Percentiles rank a stretch among this genome's conserved stretches.
Conservation (phyloP, 208 protist genomes). For the Crithidia acanthocephali region DNA sequence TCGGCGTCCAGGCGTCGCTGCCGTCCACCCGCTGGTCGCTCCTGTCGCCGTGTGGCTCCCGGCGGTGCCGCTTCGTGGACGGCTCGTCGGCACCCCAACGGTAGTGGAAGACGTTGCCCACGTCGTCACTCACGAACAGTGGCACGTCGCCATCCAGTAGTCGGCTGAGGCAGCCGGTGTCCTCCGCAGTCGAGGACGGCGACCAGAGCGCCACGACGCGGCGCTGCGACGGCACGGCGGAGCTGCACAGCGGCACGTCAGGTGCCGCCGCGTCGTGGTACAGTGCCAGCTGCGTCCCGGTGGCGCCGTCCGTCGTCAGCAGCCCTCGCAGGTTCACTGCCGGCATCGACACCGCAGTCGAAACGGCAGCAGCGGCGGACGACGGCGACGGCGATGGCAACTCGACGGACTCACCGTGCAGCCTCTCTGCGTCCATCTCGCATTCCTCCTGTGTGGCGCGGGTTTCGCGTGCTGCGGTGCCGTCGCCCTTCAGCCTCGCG, state of each 20-base stretch:
- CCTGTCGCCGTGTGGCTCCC: background rate
- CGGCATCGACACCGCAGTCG: background rate
- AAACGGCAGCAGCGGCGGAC: background rate
- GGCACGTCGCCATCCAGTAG: background rate
- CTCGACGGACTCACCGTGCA: no score
- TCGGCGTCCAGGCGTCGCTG: slow-evolving; percentile 30
- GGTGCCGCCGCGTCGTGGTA: slow-evolving; percentile 12
- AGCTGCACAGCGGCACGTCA: slow-evolving; percentile 5
- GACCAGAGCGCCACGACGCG: slow-evolving; percentile 31
- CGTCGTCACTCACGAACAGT: slow-evolving; percentile 40
- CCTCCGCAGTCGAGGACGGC: slow-evolving; percentile 2
- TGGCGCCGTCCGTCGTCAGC: slow-evolving; percentile 44
- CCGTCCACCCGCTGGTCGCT: no score
- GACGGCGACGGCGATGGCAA: slow-evolving; percentile 8
- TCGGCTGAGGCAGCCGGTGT: background rate
- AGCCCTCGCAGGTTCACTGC: slow-evolving; percentile 36
- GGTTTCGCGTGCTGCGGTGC: slow-evolving; percentile 28
- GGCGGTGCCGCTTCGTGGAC: slow-evolving; percentile 13
- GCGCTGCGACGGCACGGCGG: slow-evolving; percentile 31
- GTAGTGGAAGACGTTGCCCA: slow-evolving; percentile 36
- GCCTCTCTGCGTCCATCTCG: slow-evolving; percentile 18
- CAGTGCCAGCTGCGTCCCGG: slow-evolving; percentile 33
- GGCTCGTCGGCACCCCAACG: slow-evolving; percentile 8
- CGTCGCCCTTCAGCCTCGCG: slow-evolving; percentile 31
- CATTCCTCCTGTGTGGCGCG: slow-evolving; percentile 16